Conservation (phyloP, 768 basidiomycete genomes). For the Macrolepiota albuminosa region DNA sequence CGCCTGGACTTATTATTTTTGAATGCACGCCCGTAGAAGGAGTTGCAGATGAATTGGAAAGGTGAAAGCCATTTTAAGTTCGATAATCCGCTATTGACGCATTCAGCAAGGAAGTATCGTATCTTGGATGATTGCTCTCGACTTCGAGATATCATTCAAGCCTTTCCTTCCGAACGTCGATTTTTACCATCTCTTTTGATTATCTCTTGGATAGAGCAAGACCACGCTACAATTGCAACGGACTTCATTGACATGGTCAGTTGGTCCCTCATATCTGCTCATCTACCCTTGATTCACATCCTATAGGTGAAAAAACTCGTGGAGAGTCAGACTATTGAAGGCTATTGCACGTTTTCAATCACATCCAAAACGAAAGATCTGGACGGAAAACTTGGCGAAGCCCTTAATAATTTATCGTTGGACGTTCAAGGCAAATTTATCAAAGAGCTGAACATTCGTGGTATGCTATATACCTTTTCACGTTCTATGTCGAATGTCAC, state of each 20-base stretch:
- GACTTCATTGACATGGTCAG: conserved; percentile 64
- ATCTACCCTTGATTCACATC: not conserved
- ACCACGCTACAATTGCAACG: conserved; percentile 27
- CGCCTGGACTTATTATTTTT: conserved; percentile 70
- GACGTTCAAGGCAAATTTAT: conserved; percentile 59
- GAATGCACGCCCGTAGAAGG: conserved; percentile 66
- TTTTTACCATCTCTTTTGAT: conserved; percentile 61
- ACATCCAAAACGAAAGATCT: conserved; percentile 49
- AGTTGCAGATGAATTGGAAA: conserved; percentile 62
- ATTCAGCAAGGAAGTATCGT: conserved; percentile 53
- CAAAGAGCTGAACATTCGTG: conserved; percentile 37
- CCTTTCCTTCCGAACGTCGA: conserved; percentile 48
- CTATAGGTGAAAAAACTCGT: conserved; percentile 47
- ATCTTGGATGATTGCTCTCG: conserved; percentile 70
- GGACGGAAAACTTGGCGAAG: conserved; percentile 48
- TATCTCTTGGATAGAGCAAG: conserved; percentile 53
- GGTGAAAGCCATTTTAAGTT: conserved; percentile 29
- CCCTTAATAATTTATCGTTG: conserved; percentile 37
- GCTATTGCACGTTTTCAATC: conserved; percentile 43
- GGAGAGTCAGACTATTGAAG: conserved; percentile 33
- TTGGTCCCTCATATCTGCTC: conserved; percentile 1
- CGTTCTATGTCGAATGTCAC: not conserved
- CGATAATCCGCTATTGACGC: conserved; percentile 4
- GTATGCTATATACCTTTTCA: conserved; percentile 23
- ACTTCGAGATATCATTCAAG: conserved; percentile 56